Evolutionary conservation across 148 eudicot species (phyloP).

Genomic region (Pouteria glomerata): DNA sequence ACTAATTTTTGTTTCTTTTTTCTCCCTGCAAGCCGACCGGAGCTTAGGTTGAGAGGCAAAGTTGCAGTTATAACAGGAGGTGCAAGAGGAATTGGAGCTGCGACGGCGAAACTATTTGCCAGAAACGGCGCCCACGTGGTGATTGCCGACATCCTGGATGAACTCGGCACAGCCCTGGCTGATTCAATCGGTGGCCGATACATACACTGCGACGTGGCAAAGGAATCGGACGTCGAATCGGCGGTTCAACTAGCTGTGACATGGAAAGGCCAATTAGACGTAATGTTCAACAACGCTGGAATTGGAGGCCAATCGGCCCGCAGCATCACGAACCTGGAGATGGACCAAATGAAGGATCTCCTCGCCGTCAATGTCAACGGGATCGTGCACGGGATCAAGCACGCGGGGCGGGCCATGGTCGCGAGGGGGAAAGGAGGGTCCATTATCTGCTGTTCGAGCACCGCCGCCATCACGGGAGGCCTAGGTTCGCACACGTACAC

Average conservation of each 20-base stretch:
- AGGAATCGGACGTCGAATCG: constrained; percentile 59
- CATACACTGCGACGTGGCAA: constrained; percentile 72
- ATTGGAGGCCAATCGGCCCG: constrained; percentile 39
- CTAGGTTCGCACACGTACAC: constrained; percentile 74
- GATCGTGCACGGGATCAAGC: constrained; percentile 60
- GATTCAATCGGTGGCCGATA: constrained; percentile 59
- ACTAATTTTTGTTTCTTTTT: too few species aligned
- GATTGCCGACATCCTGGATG: constrained; percentile 72
- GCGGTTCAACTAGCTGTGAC: constrained; percentile 52
- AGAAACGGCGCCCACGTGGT: constrained; percentile 67
- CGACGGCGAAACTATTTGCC: constrained; percentile 57
- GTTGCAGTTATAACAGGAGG: constrained; percentile 88
- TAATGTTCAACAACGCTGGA: constrained; percentile 91
- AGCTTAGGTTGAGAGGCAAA: constrained; percentile 66
- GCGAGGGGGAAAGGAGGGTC: constrained; percentile 34
- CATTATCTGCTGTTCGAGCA: constrained; percentile 73
- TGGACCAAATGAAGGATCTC: constrained; percentile 36
- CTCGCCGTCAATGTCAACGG: constrained; percentile 53
- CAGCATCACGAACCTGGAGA: constrained; percentile 57
- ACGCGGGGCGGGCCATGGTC: constrained; percentile 74
- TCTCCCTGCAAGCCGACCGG: too few species aligned
- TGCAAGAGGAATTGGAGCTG: constrained; percentile 89
- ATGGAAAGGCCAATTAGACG: constrained; percentile 74
- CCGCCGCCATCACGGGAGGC: constrained; percentile 74
- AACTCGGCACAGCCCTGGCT: constrained; percentile 48